A percentile compares a stretch with the other conserved stretches of the same genome.
phyloP scores from a whole-genome alignment of 768 basidiomycete genomes.

The Artomyces pyxidatus region DNA sequence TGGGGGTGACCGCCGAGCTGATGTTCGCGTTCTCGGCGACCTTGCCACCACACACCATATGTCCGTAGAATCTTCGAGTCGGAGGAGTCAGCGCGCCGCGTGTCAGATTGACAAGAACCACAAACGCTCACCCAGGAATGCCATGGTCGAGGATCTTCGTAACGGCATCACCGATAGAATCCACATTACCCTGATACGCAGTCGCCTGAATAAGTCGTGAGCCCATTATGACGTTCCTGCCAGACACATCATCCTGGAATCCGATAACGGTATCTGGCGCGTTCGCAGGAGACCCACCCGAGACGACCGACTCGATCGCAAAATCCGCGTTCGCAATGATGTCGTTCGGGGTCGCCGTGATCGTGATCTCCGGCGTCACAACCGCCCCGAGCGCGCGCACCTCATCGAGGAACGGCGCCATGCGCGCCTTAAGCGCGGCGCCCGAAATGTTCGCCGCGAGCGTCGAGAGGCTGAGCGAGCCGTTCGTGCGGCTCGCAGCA shows the following conservation, averaged over 20 bases:
- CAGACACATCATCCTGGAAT: slow-evolving; percentile 7
- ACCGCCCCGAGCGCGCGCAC: background rate
- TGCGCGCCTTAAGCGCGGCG: background rate
- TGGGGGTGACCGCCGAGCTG: slow-evolving; percentile 25
- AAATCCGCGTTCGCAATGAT: background rate
- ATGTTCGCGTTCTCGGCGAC: slow-evolving; percentile 28
- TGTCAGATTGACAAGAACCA: background rate
- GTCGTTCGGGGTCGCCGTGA: background rate
- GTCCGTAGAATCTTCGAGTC: background rate
- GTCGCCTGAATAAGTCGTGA: slow-evolving; percentile 10
- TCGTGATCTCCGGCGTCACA: background rate
- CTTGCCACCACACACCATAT: slow-evolving; percentile 18
- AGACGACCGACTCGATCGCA: slow-evolving; percentile 10
- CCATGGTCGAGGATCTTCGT: slow-evolving; percentile 5
- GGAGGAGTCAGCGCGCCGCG: background rate
- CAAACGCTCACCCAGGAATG: background rate
- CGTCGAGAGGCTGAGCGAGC: slow-evolving; percentile 1
- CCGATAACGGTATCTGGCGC: slow-evolving; percentile 4
- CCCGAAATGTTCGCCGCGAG: background rate
- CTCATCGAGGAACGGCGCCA: background rate
- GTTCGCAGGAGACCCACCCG: slow-evolving; percentile 1
- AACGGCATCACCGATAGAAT: slow-evolving; percentile 7
- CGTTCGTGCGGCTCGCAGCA: too few relatives aligned
- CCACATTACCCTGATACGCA: background rate
- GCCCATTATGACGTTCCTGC: slow-evolving; percentile 6